Percentiles rank a stretch among this genome's conserved stretches.
Evolutionary conservation across 2,329 filamentous ascomycete species (phyloP).

Genomic region (Penicillium sp.): DNA sequence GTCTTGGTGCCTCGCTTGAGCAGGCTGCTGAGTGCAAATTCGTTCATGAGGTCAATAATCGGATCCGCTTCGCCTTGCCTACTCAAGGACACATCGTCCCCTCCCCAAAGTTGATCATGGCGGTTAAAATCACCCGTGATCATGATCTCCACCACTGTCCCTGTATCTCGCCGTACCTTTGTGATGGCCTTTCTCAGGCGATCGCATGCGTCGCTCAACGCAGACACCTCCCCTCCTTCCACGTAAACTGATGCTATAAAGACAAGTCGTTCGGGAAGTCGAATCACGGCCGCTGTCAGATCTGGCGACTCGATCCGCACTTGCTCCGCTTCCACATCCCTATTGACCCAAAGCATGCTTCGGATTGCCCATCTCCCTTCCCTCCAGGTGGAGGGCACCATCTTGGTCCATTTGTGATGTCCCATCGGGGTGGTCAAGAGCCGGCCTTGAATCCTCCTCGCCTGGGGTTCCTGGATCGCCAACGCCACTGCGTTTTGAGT

Average conservation of each 20-base stretch:
- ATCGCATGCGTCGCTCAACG: conserved; percentile 15
- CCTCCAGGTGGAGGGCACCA: too few relatives aligned
- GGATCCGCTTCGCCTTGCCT: conserved; percentile 38
- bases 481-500: too few relatives aligned
- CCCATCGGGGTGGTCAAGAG: too few relatives aligned
- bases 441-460: too few relatives aligned
- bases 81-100: conserved; percentile 29
- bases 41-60: conserved; percentile 38
- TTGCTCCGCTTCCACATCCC: too few relatives aligned
- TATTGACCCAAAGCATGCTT: too few relatives aligned
- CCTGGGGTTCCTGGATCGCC: too few relatives aligned
- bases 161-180: conserved; percentile 18
- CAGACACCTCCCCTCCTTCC: conserved; percentile 13
- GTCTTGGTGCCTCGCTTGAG: conserved; percentile 38
- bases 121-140: conserved; percentile 8
- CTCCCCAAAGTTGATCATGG: conserved; percentile 28
- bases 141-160: conserved; percentile 21
- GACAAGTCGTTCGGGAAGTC: neutral
- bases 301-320: conserved; percentile 21
- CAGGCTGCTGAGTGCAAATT: conserved; percentile 33
- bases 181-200: conserved; percentile 20
- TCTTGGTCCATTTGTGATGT: too few relatives aligned
- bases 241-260: conserved; percentile 29
- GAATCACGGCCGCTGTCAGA: conserved; percentile 17
- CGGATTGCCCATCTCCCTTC: too few relatives aligned